Percentiles rank a stretch among this genome's conserved stretches.
These are phyloP conservation scores for Podochytrium sp. DNA, from an alignment of 192 early-diverging fungal species.

Conservation along the genomic window DNA sequence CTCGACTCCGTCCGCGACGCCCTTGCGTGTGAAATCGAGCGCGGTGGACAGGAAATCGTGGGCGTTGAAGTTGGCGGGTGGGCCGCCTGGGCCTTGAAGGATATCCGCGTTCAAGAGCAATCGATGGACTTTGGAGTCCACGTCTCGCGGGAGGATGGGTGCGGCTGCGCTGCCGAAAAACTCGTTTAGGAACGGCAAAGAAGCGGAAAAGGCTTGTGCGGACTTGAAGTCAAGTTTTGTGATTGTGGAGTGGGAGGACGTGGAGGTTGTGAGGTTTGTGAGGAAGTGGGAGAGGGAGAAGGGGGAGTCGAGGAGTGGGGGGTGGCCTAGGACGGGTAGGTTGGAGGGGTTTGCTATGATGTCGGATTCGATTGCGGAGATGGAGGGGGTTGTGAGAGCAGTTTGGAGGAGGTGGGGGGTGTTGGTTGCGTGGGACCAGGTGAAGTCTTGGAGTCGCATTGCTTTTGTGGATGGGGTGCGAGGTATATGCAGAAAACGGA, in stretches of 20 bases:
- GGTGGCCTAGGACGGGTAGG: background rate
- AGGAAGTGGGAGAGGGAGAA: background rate
- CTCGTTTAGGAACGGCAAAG: background rate
- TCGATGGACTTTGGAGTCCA: background rate
- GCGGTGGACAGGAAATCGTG: background rate
- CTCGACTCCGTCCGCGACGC: background rate
- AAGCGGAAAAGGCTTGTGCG: background rate
- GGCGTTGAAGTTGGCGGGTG: background rate
- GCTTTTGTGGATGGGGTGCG: background rate
- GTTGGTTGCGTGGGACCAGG: conserved; percentile 7
- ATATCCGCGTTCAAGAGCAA: conserved; percentile 3
- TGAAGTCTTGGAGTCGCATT: background rate
- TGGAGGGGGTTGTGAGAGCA: background rate
- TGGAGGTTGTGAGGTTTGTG: background rate
- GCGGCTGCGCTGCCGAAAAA: background rate
- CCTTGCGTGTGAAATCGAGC: background rate
- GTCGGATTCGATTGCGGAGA: conserved; percentile 6
- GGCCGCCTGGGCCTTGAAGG: background rate
- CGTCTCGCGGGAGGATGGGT: background rate
- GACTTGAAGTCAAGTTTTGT: conserved; percentile 3
- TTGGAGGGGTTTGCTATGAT: background rate
- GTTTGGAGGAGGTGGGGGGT: background rate
- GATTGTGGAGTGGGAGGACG: background rate
- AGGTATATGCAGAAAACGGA: too few relatives aligned
- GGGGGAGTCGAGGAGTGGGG: background rate